phyloP scores from a whole-genome alignment of 2,329 filamentous ascomycete species.

The Colletotrichum echinochloae region DNA sequence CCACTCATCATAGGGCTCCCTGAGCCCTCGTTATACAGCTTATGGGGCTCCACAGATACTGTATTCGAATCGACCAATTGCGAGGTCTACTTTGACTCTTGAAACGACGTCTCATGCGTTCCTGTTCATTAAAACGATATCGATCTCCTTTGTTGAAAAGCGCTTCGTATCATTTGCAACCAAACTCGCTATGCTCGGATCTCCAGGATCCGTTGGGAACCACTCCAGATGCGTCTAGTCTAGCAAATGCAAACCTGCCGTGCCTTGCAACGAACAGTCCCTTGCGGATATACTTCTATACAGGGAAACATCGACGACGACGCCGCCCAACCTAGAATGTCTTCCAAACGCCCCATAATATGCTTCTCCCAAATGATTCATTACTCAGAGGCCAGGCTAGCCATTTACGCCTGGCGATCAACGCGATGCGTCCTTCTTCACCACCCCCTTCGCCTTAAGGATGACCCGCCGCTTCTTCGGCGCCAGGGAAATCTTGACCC shows the following conservation, averaged over 20 bases:
- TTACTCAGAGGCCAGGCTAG: neutral
- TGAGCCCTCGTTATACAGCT: too few species aligned
- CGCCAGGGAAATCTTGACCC: neutral
- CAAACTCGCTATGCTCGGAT: neutral
- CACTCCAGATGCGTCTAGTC: neutral
- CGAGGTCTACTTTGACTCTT: neutral
- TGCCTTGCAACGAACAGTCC: neutral
- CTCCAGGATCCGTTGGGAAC: neutral
- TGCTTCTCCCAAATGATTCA: neutral
- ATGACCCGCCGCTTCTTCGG: constrained; percentile 3
- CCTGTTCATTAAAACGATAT: neutral
- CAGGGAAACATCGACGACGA: neutral
- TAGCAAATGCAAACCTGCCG: neutral
- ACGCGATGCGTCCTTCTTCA: neutral
- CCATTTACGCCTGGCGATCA: neutral
- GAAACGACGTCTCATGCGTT: neutral
- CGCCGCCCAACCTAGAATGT: neutral
- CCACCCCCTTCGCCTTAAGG: neutral
- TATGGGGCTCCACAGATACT: neutral
- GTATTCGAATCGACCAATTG: neutral
- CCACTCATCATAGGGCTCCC: neutral
- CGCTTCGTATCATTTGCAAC: neutral
- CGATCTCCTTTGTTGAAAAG: neutral
- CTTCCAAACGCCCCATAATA: neutral
- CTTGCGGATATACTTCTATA: neutral